Evolutionary conservation across 2,329 filamentous ascomycete species (phyloP).

Genomic region (Exophiala spinifera): DNA sequence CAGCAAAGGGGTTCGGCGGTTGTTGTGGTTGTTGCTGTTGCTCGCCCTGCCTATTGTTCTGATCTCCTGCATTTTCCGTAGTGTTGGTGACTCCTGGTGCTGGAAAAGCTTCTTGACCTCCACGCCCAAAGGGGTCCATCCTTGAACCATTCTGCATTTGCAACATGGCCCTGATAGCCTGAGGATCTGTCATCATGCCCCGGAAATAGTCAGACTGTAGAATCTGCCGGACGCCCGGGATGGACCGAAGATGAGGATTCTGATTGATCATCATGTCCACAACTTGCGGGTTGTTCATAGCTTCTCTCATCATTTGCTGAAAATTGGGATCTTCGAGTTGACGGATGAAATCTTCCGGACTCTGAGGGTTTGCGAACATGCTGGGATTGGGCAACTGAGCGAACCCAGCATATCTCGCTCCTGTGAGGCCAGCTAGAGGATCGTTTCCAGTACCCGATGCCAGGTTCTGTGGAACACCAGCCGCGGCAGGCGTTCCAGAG

Average conservation of each 20-base stretch:
- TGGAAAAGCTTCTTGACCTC: conserved; percentile 64
- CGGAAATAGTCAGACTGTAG: conserved; percentile 85
- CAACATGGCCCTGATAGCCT: conserved; percentile 75
- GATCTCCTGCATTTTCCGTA: conserved; percentile 49
- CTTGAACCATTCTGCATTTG: conserved; percentile 71
- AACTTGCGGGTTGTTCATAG: conserved; percentile 90
- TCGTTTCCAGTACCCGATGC: conserved; percentile 68
- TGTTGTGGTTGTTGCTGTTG: conserved; percentile 26
- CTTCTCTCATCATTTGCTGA: conserved; percentile 84
- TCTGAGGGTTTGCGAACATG: conserved; percentile 87
- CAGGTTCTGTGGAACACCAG: conserved; percentile 48
- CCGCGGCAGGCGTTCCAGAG: conserved; percentile 20
- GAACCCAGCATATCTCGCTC: conserved; percentile 89
- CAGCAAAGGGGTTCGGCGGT: conserved; percentile 48
- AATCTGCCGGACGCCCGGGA: conserved; percentile 76
- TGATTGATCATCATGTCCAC: conserved; percentile 92
- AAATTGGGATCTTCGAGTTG: conserved; percentile 89
- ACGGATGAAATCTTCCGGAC: conserved; percentile 74
- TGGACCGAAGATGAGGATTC: conserved; percentile 75
- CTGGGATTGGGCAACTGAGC: conserved; percentile 82
- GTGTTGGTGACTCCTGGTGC: conserved; percentile 90
- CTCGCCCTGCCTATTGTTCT: conserved; percentile 38
- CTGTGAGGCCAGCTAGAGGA: conserved; percentile 83
- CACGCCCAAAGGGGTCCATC: conserved; percentile 51
- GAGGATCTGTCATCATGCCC: conserved; percentile 88